phyloP scores from a whole-genome alignment of 495 filamentous ascomycete genomes.

The Aspergillus egyptiacus region DNA sequence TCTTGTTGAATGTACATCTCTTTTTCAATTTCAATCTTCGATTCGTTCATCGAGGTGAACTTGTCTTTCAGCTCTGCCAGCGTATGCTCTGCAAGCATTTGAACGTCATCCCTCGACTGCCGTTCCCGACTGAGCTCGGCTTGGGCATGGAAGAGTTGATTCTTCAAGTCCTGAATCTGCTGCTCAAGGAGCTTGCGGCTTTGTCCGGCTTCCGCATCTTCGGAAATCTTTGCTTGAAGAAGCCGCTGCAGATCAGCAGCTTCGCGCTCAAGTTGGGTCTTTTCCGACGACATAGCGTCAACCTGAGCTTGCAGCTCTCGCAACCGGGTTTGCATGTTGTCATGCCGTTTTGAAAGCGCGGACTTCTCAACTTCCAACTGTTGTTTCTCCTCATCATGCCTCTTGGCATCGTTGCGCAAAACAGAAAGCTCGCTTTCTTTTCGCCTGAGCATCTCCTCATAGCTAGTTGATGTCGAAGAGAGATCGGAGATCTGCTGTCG shows the following conservation, averaged over 20 bases:
- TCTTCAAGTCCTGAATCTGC: conserved; percentile 82
- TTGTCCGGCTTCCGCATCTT: conserved; percentile 80
- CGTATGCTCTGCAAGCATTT: conserved; percentile 86
- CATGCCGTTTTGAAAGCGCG: conserved; percentile 64
- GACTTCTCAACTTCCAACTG: conserved; percentile 69
- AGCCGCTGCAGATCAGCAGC: conserved; percentile 80
- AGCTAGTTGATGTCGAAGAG: conserved; percentile 85
- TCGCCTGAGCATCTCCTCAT: conserved; percentile 83
- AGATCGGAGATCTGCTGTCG: conserved; percentile 81
- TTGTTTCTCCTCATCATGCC: conserved; percentile 68
- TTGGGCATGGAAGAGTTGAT: conserved; percentile 76
- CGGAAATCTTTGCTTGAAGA: conserved; percentile 80
- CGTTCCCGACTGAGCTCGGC: conserved; percentile 84
- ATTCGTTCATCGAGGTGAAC: conserved; percentile 80
- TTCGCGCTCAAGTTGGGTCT: conserved; percentile 76
- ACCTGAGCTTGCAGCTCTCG: conserved; percentile 82
- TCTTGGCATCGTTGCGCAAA: conserved; percentile 75
- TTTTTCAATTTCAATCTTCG: conserved; percentile 96
- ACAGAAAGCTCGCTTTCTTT: conserved; percentile 92
- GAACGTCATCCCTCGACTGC: conserved; percentile 94
- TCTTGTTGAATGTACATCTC: conserved; percentile 98
- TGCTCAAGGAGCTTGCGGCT: conserved; percentile 80
- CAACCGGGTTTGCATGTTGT: conserved; percentile 69
- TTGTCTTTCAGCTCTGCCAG: conserved; percentile 74
- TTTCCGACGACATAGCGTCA: conserved; percentile 79